Evolutionary conservation across 2,329 filamentous ascomycete species (phyloP).

Genomic region (Pyrenophora tritici-repentis): DNA sequence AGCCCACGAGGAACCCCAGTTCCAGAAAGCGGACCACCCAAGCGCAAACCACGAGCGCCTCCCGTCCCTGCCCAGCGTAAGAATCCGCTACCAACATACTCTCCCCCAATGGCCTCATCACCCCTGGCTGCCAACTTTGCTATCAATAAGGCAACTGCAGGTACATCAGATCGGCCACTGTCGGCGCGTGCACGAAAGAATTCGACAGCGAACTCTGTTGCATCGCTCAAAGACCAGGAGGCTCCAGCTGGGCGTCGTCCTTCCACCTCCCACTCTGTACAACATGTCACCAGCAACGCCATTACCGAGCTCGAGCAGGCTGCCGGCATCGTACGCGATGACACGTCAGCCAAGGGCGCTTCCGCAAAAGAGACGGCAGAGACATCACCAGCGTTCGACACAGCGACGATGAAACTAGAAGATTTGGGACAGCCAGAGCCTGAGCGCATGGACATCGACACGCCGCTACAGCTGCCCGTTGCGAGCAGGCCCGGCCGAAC

Average conservation of each 20-base stretch:
- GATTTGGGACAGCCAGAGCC: constrained; percentile 55
- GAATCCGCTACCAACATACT: constrained; percentile 62
- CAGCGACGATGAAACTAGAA: constrained; percentile 56
- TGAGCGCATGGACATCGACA: constrained; percentile 44
- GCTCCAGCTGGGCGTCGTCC: constrained; percentile 35
- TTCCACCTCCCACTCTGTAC: constrained; percentile 45
- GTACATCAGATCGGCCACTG: constrained; percentile 60
- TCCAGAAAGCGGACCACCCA: constrained; percentile 53
- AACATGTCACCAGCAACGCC: constrained; percentile 36
- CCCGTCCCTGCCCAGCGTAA: constrained; percentile 76
- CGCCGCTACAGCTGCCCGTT: constrained; percentile 34
- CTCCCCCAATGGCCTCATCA: constrained; percentile 75
- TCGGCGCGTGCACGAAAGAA: constrained; percentile 77
- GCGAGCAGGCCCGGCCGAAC: constrained; percentile 48
- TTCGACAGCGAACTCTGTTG: constrained; percentile 54
- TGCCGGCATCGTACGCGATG: constrained; percentile 33
- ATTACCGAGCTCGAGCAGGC: constrained; percentile 43
- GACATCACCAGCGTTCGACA: constrained; percentile 50
- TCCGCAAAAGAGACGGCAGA: constrained; percentile 41
- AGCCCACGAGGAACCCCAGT: constrained; percentile 73
- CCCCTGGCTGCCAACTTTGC: constrained; percentile 71
- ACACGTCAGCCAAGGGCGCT: constrained; percentile 27
- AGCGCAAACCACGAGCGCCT: constrained; percentile 74
- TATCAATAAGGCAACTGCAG: constrained; percentile 59
- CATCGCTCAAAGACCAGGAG: constrained; percentile 58